phyloP scores from a whole-genome alignment of 148 eudicot species.

The Fagopyrum tataricum region DNA sequence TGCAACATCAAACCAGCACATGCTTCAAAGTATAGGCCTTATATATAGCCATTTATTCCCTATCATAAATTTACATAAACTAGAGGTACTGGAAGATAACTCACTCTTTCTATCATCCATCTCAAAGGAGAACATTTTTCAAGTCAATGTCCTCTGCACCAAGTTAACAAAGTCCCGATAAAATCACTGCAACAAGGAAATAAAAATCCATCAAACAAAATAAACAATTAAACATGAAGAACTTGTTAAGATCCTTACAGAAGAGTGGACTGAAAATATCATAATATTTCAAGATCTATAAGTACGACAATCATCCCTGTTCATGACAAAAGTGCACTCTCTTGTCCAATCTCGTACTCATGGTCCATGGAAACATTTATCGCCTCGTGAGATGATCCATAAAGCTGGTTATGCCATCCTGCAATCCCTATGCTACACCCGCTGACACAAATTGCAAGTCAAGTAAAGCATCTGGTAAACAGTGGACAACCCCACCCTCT shows the following conservation, averaged over 20 bases:
- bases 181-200: conserved; percentile 5
- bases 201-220: background rate
- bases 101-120: conserved; percentile 65
- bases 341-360: no score
- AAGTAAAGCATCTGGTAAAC: no score
- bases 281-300: background rate
- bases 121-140: conserved; percentile 52
- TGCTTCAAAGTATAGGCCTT: background rate
- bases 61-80: background rate
- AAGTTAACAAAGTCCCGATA: background rate
- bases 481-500: no score
- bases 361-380: no score
- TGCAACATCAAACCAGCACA: conserved; percentile 8
- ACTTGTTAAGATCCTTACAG: background rate
- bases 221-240: background rate
- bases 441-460: no score
- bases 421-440: no score
- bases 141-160: background rate
- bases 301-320: no score
- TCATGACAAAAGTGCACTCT: no score
- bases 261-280: background rate
- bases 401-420: no score
- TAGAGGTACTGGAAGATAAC: conserved; percentile 12
- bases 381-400: no score
- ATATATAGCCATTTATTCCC: background rate